Evolutionary conservation across 441 rosid genomes (phyloP), one percentile per base, ranked within the genome.

Genomic region (Jatropha multifida): DNA sequence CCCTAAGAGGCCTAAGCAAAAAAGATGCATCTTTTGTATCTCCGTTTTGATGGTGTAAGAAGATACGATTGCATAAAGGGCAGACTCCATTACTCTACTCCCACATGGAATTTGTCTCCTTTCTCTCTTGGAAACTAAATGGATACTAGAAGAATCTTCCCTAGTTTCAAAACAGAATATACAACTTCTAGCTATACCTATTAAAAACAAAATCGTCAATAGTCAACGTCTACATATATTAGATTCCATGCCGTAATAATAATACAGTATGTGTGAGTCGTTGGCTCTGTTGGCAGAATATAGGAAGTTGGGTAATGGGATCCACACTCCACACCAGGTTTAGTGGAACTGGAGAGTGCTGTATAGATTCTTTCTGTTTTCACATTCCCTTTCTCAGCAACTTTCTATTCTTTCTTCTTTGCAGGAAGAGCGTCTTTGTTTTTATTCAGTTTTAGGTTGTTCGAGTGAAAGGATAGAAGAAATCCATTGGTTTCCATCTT

Each of bases 111-210:
- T 62, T 76, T 61, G 54, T 71, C 54, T 41, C 26, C 23, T 73
- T 68, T n/a, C 46, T 13, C 20, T 56, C 8, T 54, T 54, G 58
- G 75, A 79, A 77, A 77, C 82, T 62, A 41, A 27, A 15, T 8
- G 51, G 65, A 61, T 48, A n/a, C 70, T 58, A 8, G 56, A 37
- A 72, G 77, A 74, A 79, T 81, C 80, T 84, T 62, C 64, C 32
- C 15, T n/a, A n/a, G 12, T 63, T 56, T 71, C 11, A 17, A 58
- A 60, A 77, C 20, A 62, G 12, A 7, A 5, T 26, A 2, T 32
- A 32, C 32, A 20, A 42, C 37, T 2, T 11, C 40, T 54, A 9
- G 38, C 7, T 14, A 15, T 7, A 52, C 37, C 23, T 32, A 20
- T 9, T 55, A 59, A 26, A 70, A 56, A 69, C 32, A 46, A 76